These are phyloP conservation scores for Aethionema arabicum DNA, from an alignment of 345 rosid species.

Conservation along the genomic window DNA sequence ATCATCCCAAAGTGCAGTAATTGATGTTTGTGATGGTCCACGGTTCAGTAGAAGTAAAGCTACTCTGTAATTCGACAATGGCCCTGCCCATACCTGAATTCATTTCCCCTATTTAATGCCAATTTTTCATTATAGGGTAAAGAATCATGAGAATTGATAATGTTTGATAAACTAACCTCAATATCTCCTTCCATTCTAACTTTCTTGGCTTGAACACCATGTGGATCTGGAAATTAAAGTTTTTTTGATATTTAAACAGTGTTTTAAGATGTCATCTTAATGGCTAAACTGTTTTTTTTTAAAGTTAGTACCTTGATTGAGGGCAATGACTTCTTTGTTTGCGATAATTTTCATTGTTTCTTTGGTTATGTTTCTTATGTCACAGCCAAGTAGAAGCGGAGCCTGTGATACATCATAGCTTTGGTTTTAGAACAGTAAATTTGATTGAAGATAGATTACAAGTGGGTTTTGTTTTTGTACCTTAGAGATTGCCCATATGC, in stretches of 20 bases:
- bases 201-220: slow-evolving; percentile 81
- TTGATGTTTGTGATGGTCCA: slow-evolving; percentile 36
- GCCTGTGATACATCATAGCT: slow-evolving; percentile 40
- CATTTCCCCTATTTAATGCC: slow-evolving; percentile 13
- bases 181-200: slow-evolving; percentile 59
- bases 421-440: slow-evolving; percentile 7
- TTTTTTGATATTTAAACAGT: slow-evolving; percentile 5
- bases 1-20: slow-evolving; percentile 76
- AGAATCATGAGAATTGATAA: neutral
- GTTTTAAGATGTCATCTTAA: neutral
- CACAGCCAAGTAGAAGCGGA: slow-evolving; percentile 80
- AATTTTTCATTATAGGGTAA: neutral
- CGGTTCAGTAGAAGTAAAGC: slow-evolving; percentile 63
- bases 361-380: slow-evolving; percentile 64
- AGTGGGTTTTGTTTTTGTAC: slow-evolving; percentile 25
- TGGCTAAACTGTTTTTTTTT: neutral
- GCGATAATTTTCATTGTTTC: slow-evolving; percentile 53
- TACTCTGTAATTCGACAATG: slow-evolving; percentile 54
- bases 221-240: slow-evolving; percentile 46
- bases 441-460: neutral
- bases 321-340: slow-evolving; percentile 76
- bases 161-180: slow-evolving; percentile 46
- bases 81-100: slow-evolving; percentile 75
- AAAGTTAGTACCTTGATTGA: slow-evolving; percentile 65
- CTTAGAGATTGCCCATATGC: slow-evolving; percentile 96